phyloP scores from a whole-genome alignment of 148 eudicot genomes.

The Agrostemma githago region DNA sequence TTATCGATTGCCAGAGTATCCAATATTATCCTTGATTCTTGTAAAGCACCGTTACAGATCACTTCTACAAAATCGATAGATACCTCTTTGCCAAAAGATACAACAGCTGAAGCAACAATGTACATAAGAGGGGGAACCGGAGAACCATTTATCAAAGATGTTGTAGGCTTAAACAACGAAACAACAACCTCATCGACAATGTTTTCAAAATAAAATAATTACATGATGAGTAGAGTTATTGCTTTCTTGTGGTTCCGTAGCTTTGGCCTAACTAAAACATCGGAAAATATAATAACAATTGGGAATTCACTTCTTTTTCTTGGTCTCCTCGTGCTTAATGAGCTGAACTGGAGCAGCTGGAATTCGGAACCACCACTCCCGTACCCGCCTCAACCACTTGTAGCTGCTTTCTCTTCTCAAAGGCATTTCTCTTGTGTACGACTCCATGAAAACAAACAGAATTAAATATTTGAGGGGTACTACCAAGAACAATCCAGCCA shows the following conservation, averaged over 20 bases:
- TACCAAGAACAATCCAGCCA: conserved; percentile 39
- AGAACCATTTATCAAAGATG: no score
- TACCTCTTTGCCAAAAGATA: background rate
- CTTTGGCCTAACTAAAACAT: no score
- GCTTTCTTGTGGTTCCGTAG: no score
- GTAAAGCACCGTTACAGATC: background rate
- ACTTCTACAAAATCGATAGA: background rate
- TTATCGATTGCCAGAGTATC: background rate
- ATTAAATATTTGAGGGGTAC: conserved; percentile 44
- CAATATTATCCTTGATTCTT: no score
- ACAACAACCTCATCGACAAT: no score
- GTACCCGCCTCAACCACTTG: conserved; percentile 52
- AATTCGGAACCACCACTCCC: conserved; percentile 83
- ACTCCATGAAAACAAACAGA: conserved; percentile 40
- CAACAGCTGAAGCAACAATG: background rate
- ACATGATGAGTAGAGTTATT: no score
- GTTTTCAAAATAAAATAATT: no score
- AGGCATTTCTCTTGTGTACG: conserved; percentile 74
- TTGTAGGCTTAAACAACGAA: no score
- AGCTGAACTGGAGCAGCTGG: conserved; percentile 88
- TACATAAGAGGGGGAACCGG: no score
- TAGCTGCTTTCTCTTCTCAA: conserved; percentile 55
- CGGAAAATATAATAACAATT: no score
- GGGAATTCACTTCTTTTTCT: conserved; percentile 48
- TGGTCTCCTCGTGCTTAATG: conserved; percentile 48